Base-by-base conservation (phyloP, 306 rosid genomes). In the Quercus gilva region DNA sequence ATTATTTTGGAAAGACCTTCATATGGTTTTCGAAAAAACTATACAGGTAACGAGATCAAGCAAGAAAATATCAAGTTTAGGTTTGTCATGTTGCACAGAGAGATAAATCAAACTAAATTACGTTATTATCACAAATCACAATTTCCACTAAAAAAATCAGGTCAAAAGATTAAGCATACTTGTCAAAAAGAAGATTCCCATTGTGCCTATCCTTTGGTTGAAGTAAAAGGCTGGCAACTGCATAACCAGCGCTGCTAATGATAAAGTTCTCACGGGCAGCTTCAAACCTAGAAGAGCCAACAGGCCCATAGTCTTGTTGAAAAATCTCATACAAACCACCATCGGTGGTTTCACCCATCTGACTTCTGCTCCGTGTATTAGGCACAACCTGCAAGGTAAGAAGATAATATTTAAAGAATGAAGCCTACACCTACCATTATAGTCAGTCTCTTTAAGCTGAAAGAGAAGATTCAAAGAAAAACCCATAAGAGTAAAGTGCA, bases 201-300 rank as follows among this genome's bases (percentile, higher is more conserved):
- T 93, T 95, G 87, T 95, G 99, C 76, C 99, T 87, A 79, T 95
- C 99, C 91, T 95, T 95, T 72, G 99, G 99, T 85, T 95, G 99
- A 88, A 95, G 99, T 82, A 95, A 77, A 60, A 95, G 93, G 79
- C 99, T 93, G 69, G 98, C 98, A 65, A 95, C 99, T 23, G 98
- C 99, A 90, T 95, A 95, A 82, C 99, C 99, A 29, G 99, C 98
- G 78, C 99, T 91, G 84, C 99, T 95, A 56, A 91, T 23, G 74
- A 95, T 93, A 76, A 95, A 95, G 84, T 95, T 95, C 85, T 95
- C 96, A 56, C 98, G 99, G 1, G 99, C 99, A 70, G 94, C 90
- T 87, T 95, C 99, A 68, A 95, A 95, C 76, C 79, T 87, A 28
- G 89, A 60, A 83, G 98, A 84, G 53, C 98, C 95, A 17, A 94